Base-by-base conservation (phyloP, 2,329 filamentous ascomycete species). In the Colletotrichum tamarilloi region DNA sequence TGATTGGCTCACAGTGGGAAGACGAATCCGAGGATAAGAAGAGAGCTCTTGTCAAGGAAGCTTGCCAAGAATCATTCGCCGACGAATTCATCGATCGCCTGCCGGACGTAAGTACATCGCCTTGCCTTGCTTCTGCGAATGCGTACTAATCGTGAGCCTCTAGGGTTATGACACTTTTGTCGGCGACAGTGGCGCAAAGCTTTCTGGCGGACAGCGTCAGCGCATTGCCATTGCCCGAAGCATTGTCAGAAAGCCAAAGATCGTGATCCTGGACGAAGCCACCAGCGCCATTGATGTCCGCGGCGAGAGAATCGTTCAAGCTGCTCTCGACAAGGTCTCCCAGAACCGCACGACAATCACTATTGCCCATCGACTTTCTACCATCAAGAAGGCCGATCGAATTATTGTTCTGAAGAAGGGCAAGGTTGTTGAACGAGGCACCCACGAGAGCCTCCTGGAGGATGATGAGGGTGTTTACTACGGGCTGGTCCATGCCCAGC, bases 181-280 rank as follows among this genome's bases (percentile, higher is more conserved):
- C 1, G 72, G 72, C 12, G 72, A 74, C 42, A 63, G 62, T 16
- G 93, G 94, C 5, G 92, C 93, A 60, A 94, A 94, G 79, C 84
- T 97, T 1, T 95, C 92, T 12, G 93, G 94, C n/a, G 95, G 95
- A 1, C 94, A 97, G 80, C 90, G 94, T n/a, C 94, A 97, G 80
- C 90, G 95, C 5, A 88, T 97, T 28, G 93, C 93, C 2, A 95
- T 95, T 74, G 93, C 93, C 1, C 87, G 94, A 35, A 92, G 91
- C 52, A 94, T 96, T 73, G 87, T 95, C 59, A 90, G 92, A 71
- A 87, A 92, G 73, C 93, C 94, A 0, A 87, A 87, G 16, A 93
- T 94, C 53, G 85, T 95, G 3, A 91, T 95, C 46, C 85, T 97
- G 8, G 93, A 97, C 77, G 93, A 96, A 81, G 93, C 94, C 0